These are phyloP conservation scores for Limnomonas spitsbergensis DNA, from an alignment of 139 green algal genomes.

Conservation along the genomic window DNA sequence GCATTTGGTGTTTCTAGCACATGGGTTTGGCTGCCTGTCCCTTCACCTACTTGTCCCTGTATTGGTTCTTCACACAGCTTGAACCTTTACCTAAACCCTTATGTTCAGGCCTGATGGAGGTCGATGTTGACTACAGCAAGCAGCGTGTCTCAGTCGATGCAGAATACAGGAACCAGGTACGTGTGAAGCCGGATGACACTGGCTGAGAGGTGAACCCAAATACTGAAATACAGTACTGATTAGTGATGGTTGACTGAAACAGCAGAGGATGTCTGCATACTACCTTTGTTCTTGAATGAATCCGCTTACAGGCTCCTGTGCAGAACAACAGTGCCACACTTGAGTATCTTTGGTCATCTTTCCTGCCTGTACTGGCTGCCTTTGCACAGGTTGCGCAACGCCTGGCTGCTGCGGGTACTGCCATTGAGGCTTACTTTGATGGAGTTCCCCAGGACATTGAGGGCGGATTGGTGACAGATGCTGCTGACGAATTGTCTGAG, in stretches of 20 bases:
- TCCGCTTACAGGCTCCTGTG: background rate
- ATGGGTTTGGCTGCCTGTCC: too few species aligned
- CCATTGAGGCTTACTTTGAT: conserved; percentile 7
- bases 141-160: conserved; percentile 58
- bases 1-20: too few species aligned
- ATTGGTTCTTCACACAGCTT: too few species aligned
- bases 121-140: conserved; percentile 82
- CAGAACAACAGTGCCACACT: background rate
- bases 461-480: conserved; percentile 71
- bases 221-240: background rate
- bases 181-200: background rate
- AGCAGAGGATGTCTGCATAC: background rate
- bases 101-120: conserved; percentile 27
- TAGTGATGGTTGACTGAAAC: background rate
- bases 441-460: conserved; percentile 87
- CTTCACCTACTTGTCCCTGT: too few species aligned
- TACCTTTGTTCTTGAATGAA: background rate
- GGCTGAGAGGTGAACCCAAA: background rate
- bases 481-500: background rate
- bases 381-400: background rate
- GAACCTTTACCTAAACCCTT: background rate
- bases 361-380: background rate
- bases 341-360: background rate
- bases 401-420: background rate
- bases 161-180: conserved; percentile 49